Evolutionary conservation across 768 basidiomycete genomes (phyloP).

Genomic region (Cantharellus anzutake): DNA sequence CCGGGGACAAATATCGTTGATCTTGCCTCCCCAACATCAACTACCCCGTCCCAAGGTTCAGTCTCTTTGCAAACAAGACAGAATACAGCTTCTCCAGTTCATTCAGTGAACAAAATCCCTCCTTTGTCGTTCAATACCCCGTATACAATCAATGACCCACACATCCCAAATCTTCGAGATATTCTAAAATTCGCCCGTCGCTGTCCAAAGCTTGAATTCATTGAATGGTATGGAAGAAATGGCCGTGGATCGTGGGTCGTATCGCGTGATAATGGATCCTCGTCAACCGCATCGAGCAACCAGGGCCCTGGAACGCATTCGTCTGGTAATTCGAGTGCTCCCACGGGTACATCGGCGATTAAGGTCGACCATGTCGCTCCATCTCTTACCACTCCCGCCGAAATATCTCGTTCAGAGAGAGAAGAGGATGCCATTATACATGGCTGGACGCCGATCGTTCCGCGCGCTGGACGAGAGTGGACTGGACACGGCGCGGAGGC

Average conservation of each 20-base stretch:
- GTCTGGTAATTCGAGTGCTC: neutral
- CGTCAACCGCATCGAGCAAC: slow-evolving; percentile 1
- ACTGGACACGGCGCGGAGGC: slow-evolving; percentile 15
- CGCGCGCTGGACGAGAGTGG: slow-evolving; percentile 18
- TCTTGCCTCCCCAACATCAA: neutral
- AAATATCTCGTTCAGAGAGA: slow-evolving; percentile 10
- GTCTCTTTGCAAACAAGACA: slow-evolving; percentile 13
- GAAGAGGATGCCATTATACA: slow-evolving; percentile 10
- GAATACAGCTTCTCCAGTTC: slow-evolving; percentile 12
- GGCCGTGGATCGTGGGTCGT: slow-evolving; percentile 19
- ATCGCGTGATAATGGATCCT: slow-evolving; percentile 9
- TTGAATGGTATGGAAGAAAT: slow-evolving; percentile 22
- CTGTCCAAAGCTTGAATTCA: slow-evolving; percentile 16
- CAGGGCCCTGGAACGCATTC: no score
- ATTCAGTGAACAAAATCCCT: neutral
- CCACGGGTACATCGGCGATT: neutral
- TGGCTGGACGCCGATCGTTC: slow-evolving; percentile 10
- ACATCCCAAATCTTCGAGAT: slow-evolving; percentile 20
- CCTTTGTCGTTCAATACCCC: neutral
- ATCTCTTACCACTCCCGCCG: slow-evolving; percentile 3
- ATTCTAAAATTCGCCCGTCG: slow-evolving; percentile 22
- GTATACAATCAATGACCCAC: slow-evolving; percentile 15
- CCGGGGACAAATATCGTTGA: neutral
- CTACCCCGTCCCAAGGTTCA: neutral
- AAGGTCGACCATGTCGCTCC: slow-evolving; percentile 3